Evolutionary conservation across 345 rosid species (phyloP), one percentile per base, ranked within the genome.

Genomic region (Citrus unshiu): DNA sequence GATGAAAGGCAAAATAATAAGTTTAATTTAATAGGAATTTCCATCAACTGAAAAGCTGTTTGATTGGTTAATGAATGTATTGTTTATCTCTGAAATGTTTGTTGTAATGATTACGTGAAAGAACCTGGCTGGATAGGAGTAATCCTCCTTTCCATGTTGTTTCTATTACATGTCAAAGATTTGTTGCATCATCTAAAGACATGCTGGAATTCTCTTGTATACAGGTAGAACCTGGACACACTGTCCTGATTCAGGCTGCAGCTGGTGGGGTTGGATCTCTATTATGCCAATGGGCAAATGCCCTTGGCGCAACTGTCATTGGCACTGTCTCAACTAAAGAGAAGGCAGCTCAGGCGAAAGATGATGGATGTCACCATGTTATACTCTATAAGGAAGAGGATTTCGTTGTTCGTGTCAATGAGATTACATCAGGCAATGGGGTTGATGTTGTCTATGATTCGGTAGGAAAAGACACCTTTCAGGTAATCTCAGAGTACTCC

Each of bases 251-350:
- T 77, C 98, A 94, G 65, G 98, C 98, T 64, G 98, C 98, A 61
- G 98, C 99, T 63, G 98, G 98, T 74, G 98, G 98, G 74, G 94
- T 92, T 65, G 99, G 99, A 24, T 93, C 99, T 75, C 74, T 93
- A 13, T 81, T 93, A 82, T 95, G 99, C 84, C 99, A 95, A 73
- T 92, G 98, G 97, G 99, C 90, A 24, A 89, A 86, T 84, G 92
- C 93, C 6, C 90, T 95, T 59, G 98, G 97, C 79, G 98, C 98
- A 68, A 90, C 87, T 30, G 98, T 95, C 40, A 91, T 92, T 43
- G 98, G 97, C 72, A 87, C 97, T 37, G 97, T 95, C 72, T 93
- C 97, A 2, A 90, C 95, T 56, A 79, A 86, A 75, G 98, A 91
- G 88, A 95, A 93, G 85, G 99, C 95, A 25, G 90, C 88, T 75